Conservation (phyloP, 2,329 filamentous ascomycete species). For the Berkeleyomyces rouxiae region DNA sequence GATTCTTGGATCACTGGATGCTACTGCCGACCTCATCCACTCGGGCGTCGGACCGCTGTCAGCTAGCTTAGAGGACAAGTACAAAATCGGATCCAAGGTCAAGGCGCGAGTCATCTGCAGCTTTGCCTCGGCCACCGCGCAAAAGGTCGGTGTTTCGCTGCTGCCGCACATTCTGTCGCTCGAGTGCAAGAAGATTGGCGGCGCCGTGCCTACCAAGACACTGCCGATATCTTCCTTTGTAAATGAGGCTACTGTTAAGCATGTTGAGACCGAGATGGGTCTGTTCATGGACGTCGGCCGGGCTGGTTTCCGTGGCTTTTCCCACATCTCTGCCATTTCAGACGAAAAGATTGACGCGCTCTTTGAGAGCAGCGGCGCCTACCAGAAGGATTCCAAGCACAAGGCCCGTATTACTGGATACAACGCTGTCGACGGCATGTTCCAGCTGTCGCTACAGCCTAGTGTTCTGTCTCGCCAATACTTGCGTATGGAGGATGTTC, state of each 20-base stretch:
- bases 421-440: conserved; percentile 72
- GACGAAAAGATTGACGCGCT: conserved; percentile 79
- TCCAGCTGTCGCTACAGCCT: conserved; percentile 69
- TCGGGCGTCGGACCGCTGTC: conserved; percentile 58
- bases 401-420: conserved; percentile 71
- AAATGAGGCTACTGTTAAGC: conserved; percentile 60
- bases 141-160: conserved; percentile 75
- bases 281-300: conserved; percentile 57
- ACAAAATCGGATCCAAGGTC: conserved; percentile 68
- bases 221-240: conserved; percentile 60
- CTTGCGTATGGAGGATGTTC: conserved; percentile 79
- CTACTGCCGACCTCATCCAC: conserved; percentile 79
- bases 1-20: conserved; percentile 79
- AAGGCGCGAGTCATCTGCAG: conserved; percentile 79
- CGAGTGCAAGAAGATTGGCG: conserved; percentile 25
- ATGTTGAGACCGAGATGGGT: conserved; percentile 65
- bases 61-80: conserved; percentile 56
- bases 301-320: conserved; percentile 60
- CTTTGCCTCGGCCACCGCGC: conserved; percentile 60
- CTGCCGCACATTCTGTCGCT: conserved; percentile 69
- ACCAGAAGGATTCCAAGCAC: conserved; percentile 62
- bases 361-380: conserved; percentile 59
- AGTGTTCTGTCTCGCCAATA: conserved; percentile 74
- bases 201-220: conserved; percentile 35
- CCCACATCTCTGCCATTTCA: conserved; percentile 83